Conservation (phyloP, 495 filamentous ascomycete genomes). For the Aspergillus incahuasiensis region DNA sequence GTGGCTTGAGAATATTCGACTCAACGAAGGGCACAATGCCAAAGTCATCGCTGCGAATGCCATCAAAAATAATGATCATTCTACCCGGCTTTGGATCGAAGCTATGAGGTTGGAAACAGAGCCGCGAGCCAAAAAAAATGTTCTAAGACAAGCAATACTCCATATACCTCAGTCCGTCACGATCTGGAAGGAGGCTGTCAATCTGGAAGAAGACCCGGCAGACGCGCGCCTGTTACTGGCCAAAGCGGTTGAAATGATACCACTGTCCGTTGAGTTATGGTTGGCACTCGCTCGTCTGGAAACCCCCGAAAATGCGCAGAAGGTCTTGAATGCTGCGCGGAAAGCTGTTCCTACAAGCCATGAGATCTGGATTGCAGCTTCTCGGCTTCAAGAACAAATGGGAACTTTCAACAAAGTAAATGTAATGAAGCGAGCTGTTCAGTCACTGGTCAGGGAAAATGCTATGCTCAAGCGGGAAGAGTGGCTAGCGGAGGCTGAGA, state of each 20-base stretch:
- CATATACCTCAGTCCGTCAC: slow-evolving; percentile 86
- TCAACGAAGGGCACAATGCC: slow-evolving; percentile 87
- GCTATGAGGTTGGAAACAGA: slow-evolving; percentile 91
- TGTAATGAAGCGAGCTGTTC: slow-evolving; percentile 90
- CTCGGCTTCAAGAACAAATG: slow-evolving; percentile 87
- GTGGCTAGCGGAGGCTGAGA: slow-evolving; percentile 93
- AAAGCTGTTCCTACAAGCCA: slow-evolving; percentile 87
- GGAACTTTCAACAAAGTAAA: slow-evolving; percentile 68
- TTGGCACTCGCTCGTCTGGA: slow-evolving; percentile 87
- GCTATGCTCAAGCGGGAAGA: slow-evolving; percentile 97
- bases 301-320: slow-evolving; percentile 82
- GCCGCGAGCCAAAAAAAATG: slow-evolving; percentile 75
- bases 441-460: slow-evolving; percentile 82
- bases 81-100: slow-evolving; percentile 85
- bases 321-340: slow-evolving; percentile 90
- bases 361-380: slow-evolving; percentile 94
- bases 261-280: slow-evolving; percentile 90
- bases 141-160: slow-evolving; percentile 81
- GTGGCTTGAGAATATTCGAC: slow-evolving; percentile 91
- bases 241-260: slow-evolving; percentile 91
- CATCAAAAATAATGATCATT: slow-evolving; percentile 84
- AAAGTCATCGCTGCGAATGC: slow-evolving; percentile 95
- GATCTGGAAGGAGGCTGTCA: slow-evolving; percentile 97
- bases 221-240: slow-evolving; percentile 84
- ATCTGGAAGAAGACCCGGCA: slow-evolving; percentile 81